phyloP scores from a whole-genome alignment of 2,329 filamentous ascomycete genomes.

The Arachnomyces sp. region DNA sequence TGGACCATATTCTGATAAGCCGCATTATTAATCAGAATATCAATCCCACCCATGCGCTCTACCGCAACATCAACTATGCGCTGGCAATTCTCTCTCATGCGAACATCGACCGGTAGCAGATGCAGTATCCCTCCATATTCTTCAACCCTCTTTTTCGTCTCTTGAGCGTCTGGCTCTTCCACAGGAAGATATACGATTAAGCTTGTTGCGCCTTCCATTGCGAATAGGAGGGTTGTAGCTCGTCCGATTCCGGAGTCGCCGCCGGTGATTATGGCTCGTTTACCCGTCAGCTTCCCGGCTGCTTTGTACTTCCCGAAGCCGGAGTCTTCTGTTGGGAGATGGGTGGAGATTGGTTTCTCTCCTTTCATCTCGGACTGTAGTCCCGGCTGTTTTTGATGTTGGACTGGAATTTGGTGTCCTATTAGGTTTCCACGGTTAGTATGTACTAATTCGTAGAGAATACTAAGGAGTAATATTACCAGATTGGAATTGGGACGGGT shows the following conservation, averaged over 20 bases:
- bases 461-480: too few species aligned
- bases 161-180: conserved; percentile 67
- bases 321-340: conserved; percentile 61
- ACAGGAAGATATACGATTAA: conserved; percentile 67
- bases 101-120: conserved; percentile 58
- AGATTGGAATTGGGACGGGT: too few species aligned
- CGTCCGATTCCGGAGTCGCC: conserved; percentile 75
- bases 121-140: conserved; percentile 59
- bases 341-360: conserved; percentile 53
- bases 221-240: conserved; percentile 67
- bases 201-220: conserved; percentile 70
- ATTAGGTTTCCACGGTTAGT: too few species aligned
- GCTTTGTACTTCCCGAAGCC: conserved; percentile 61
- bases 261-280: conserved; percentile 71
- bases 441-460: too few species aligned
- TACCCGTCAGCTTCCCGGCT: conserved; percentile 66
- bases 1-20: conserved; percentile 67
- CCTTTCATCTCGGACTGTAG: conserved; percentile 49
- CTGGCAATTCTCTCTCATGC: conserved; percentile 59
- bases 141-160: conserved; percentile 65
- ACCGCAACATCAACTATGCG: conserved; percentile 61
- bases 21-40: conserved; percentile 62
- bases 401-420: conserved; percentile 47
- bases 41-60: conserved; percentile 59
- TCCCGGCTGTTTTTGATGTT: conserved; percentile 47